phyloP scores from a whole-genome alignment of 2,329 filamentous ascomycete species.

The Fusarium chuoi region DNA sequence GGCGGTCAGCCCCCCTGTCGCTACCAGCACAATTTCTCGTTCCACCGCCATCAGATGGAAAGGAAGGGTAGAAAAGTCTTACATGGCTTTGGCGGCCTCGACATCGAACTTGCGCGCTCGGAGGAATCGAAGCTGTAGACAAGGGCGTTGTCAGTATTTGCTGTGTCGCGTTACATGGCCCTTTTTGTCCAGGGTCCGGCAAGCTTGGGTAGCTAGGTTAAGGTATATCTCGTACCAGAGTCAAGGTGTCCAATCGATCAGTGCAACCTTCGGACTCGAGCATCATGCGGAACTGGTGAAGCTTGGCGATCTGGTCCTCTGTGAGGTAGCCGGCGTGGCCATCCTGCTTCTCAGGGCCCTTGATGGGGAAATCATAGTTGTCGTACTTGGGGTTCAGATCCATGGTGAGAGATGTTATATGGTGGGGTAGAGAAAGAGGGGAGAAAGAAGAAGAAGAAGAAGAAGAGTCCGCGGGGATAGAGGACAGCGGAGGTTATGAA shows the following conservation, averaged over 20 bases:
- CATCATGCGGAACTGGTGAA: slow-evolving; percentile 84
- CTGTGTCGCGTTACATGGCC: slow-evolving; percentile 12
- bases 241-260: slow-evolving; percentile 90
- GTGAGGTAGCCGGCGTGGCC: slow-evolving; percentile 93
- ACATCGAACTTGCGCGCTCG: slow-evolving; percentile 96
- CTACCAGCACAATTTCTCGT: slow-evolving; percentile 20
- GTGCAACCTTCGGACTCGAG: slow-evolving; percentile 86
- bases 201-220: slow-evolving; percentile 2
- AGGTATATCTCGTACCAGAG: slow-evolving; percentile 70
- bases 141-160: slow-evolving; percentile 19
- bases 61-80: slow-evolving; percentile 18
- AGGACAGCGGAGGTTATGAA: slow-evolving; percentile 8
- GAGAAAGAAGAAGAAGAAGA: background rate
- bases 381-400: slow-evolving; percentile 89
- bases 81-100: slow-evolving; percentile 87
- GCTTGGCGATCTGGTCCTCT: slow-evolving; percentile 86
- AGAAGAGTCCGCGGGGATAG: slow-evolving; percentile 12
- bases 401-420: slow-evolving; percentile 51
- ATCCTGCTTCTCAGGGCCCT: slow-evolving; percentile 72
- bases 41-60: slow-evolving; percentile 27
- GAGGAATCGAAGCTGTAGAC: slow-evolving; percentile 80
- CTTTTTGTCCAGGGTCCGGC: slow-evolving; percentile 6
- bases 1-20: slow-evolving; percentile 41
- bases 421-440: slow-evolving; percentile 37
- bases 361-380: slow-evolving; percentile 91